Conservation (phyloP, 352 stramenopile species). For the Globisporangium nodosum region DNA sequence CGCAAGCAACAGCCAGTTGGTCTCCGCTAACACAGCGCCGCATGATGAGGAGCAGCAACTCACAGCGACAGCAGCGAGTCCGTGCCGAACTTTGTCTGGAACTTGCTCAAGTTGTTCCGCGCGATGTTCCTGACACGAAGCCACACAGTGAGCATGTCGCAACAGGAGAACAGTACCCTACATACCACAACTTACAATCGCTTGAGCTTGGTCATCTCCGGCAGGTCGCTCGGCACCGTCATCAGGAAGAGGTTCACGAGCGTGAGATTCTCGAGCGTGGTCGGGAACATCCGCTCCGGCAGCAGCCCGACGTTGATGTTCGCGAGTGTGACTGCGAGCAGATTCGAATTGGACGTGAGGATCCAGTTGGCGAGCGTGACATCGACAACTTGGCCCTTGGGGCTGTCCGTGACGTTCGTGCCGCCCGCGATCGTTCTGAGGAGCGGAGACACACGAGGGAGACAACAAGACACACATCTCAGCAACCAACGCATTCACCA, state of each 20-base stretch:
- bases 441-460: too few species aligned
- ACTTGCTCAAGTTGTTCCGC: constrained; percentile 8
- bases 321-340: constrained; percentile 10
- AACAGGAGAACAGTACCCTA: neutral
- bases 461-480: too few species aligned
- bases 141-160: too few species aligned
- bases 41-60: neutral
- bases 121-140: constrained; percentile 8
- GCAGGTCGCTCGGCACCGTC: constrained; percentile 6
- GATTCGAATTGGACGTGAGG: constrained; percentile 7
- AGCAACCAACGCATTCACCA: too few species aligned
- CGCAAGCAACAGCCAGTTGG: neutral
- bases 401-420: constrained; percentile 7
- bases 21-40: too few species aligned
- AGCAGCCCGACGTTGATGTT: constrained; percentile 12
- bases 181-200: neutral
- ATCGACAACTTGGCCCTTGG: constrained; percentile 8
- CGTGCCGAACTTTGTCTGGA: constrained; percentile 10
- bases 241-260: constrained; percentile 8
- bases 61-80: constrained; percentile 10
- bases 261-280: constrained; percentile 8
- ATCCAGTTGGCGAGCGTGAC: constrained; percentile 8
- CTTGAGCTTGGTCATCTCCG: constrained; percentile 4
- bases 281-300: constrained; percentile 13
- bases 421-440: constrained; percentile 7